Evolutionary conservation across 345 rosid species (phyloP).

Genomic region (Odontarrhena argentea): DNA sequence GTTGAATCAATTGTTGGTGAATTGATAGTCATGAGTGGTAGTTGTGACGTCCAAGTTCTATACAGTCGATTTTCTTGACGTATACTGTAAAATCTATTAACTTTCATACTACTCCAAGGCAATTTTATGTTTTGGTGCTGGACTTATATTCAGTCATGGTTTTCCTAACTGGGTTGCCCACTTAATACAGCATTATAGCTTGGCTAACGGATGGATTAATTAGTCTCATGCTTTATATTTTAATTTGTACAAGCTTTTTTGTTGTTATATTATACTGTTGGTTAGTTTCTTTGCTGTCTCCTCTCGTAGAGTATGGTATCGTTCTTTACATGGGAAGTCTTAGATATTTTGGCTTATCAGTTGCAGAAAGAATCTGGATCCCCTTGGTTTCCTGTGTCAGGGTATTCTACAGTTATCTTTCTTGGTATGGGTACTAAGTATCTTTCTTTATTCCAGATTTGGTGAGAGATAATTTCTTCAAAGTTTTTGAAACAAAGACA

Average conservation of each 20-base stretch:
- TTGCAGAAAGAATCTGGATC: constrained; percentile 12
- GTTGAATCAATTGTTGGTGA: not conserved
- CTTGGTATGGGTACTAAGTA: constrained; percentile 33
- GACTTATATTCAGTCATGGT: not conserved
- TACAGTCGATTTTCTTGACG: not conserved
- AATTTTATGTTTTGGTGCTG: constrained; percentile 8
- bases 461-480: constrained; percentile 64
- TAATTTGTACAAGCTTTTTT: not conserved
- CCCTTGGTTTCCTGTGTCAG: constrained; percentile 11
- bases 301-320: constrained; percentile 1
- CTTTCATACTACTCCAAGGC: constrained; percentile 5
- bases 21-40: not conserved
- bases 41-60: not conserved
- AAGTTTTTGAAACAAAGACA: constrained; percentile 78
- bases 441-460: constrained; percentile 58
- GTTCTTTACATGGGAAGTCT: constrained; percentile 15
- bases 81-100: constrained; percentile 1
- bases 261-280: constrained; percentile 10
- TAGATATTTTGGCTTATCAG: constrained; percentile 5
- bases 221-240: not conserved
- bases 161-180: constrained; percentile 17
- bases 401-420: not conserved
- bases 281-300: not conserved
- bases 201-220: not conserved
- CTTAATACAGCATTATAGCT: constrained; percentile 14